Base-by-base conservation (phyloP, 176 grass and related monocot species). In the Aegilops sharonensis region DNA sequence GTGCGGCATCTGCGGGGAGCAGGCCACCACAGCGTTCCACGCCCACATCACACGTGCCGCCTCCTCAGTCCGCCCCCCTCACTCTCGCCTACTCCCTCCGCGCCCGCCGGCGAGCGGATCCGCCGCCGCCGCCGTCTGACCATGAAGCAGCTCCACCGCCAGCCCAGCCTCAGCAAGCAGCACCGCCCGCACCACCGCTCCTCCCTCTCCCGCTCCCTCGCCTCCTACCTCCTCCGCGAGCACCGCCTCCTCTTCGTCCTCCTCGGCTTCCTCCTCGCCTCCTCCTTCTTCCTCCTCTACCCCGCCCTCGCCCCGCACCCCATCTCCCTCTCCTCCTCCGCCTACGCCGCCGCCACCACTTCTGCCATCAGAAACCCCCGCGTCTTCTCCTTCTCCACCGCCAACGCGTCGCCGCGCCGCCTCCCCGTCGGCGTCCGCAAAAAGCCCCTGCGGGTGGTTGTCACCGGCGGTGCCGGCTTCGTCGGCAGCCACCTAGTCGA, bases 221-320 rank as follows among this genome's bases (percentile, higher is more conserved):
- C 81, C 9, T 85, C 81, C 54, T 99, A 93, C 87, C 83, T 99
- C 77, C 62, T 99, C 83, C 92, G 92, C 56, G 97, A 99, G 90
- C 94, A 99, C 67, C 94, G 97, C 85, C 89, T 99, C 84, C 89
- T 99, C 45, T 94, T 98, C 90, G 89, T 98, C 85, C 90, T 98
- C 81, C 72, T 94, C 70, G 94, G 97, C 79, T 91, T 95, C 77
- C 77, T 96, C 79, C 83, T 99, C 72, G 94, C 94, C 66, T 87
- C 97, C n/a, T 92, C 87, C 29, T 94, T 88, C 85, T 94, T 99
- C 92, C 85, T 99, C 79, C 54, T 99, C 65, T 81, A 84, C 81
- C 85, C 89, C 0, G 80, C 85, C 76, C 8, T 81, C 85, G 18
- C 50, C 30, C 62, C 47, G 34, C 85, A 74, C 69, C 68, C 45